phyloP scores from a whole-genome alignment of 2,329 filamentous ascomycete genomes.

The Fusarium subtropicale region DNA sequence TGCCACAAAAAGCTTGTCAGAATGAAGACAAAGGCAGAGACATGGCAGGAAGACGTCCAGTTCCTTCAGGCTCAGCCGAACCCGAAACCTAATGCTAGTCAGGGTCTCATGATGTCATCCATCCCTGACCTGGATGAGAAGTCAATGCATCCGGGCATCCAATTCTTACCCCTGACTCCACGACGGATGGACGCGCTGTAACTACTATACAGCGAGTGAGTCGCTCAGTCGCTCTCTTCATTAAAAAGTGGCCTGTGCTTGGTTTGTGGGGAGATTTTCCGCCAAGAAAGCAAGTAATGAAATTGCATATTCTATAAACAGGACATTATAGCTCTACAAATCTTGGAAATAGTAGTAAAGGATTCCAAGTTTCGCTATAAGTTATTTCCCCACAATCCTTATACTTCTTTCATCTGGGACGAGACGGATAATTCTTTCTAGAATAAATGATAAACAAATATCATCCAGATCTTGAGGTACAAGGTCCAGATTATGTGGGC shows the following conservation, averaged over 20 bases:
- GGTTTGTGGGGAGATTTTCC: slow-evolving; percentile 34
- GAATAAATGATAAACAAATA: not conserved
- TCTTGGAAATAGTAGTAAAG: not conserved
- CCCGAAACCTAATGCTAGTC: slow-evolving; percentile 30
- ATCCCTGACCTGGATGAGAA: slow-evolving; percentile 6
- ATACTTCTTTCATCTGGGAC: not conserved
- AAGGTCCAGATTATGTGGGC: slow-evolving; percentile 9
- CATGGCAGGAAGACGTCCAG: slow-evolving; percentile 2
- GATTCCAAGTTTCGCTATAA: not conserved
- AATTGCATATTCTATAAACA: not conserved
- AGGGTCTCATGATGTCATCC: slow-evolving; percentile 47
- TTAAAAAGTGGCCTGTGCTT: slow-evolving; percentile 38
- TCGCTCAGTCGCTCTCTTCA: slow-evolving; percentile 36
- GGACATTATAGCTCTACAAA: slow-evolving; percentile 12
- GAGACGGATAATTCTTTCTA: not conserved
- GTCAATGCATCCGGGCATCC: slow-evolving; percentile 20
- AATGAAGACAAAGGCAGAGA: slow-evolving; percentile 6
- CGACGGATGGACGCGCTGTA: slow-evolving; percentile 17
- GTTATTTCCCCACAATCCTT: not conserved
- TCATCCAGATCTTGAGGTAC: not conserved
- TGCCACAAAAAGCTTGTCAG: slow-evolving; percentile 6
- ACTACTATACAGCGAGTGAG: slow-evolving; percentile 28
- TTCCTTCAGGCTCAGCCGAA: slow-evolving; percentile 24
- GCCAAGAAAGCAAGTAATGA: slow-evolving; percentile 24
- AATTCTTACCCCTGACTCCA: slow-evolving; percentile 39